Percentiles rank a stretch among this genome's conserved stretches.
phyloP scores from a whole-genome alignment of 164 flowering plant genomes.

The grape (Vitis vinifera) region DNA sequence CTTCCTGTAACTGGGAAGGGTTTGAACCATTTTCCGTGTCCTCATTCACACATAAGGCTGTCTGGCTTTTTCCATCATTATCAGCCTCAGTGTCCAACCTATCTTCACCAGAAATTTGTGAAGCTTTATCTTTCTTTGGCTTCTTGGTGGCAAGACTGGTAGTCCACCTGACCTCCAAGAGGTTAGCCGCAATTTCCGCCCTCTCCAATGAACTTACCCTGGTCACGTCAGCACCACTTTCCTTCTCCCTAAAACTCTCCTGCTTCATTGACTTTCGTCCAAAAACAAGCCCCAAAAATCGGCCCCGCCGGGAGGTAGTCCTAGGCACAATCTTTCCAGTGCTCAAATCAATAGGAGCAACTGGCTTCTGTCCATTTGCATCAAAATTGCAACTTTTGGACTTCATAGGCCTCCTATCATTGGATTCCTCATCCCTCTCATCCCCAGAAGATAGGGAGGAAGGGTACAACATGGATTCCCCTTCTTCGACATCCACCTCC shows the following conservation, averaged over 20 bases:
- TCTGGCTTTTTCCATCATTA: conserved; percentile 11
- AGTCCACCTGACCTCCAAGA: conserved; percentile 87
- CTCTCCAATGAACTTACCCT: conserved; percentile 67
- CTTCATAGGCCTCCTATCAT: conserved; percentile 25
- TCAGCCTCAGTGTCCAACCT: conserved; percentile 14
- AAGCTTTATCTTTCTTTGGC: conserved; percentile 20
- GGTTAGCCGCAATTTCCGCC: conserved; percentile 87
- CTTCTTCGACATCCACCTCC: conserved; percentile 61
- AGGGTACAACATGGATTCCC: conserved; percentile 29
- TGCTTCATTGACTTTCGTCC: conserved; percentile 56
- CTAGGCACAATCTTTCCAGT: conserved; percentile 41
- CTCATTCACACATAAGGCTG: conserved; percentile 9
- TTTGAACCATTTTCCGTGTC: conserved; percentile 6
- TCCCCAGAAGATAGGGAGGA: conserved; percentile 54
- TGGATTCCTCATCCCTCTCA: conserved; percentile 44
- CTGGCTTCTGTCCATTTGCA: conserved; percentile 13
- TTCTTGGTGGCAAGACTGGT: conserved; percentile 56
- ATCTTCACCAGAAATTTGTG: conserved; percentile 16
- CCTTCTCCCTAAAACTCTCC: conserved; percentile 24
- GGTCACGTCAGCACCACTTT: conserved; percentile 19
- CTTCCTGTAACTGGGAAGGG: conserved; percentile 1
- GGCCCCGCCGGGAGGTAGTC: conserved; percentile 41
- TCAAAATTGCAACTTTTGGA: conserved; percentile 46
- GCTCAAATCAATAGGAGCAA: conserved; percentile 25
- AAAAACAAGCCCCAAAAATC: conserved; percentile 64